phyloP scores from a whole-genome alignment of 768 basidiomycete genomes.

The Coprinellus micaceus region DNA sequence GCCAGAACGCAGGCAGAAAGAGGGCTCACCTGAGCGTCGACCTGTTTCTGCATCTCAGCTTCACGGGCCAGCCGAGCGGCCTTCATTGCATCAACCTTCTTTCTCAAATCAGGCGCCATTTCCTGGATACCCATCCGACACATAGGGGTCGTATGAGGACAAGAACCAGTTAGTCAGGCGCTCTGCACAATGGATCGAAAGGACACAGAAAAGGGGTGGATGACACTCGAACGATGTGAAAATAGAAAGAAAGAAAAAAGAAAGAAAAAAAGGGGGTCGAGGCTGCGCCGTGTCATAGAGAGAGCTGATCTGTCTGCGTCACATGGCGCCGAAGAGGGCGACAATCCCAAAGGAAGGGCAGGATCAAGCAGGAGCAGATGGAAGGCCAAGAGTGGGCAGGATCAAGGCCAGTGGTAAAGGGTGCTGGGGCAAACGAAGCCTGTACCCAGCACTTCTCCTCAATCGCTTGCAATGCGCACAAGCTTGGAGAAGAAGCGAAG shows the following conservation, averaged over 20 bases:
- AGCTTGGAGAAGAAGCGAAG: not conserved
- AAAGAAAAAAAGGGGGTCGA: not conserved
- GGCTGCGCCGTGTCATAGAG: not conserved
- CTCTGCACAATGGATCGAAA: constrained; percentile 4
- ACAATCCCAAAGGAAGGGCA: not conserved
- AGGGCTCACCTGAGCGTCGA: constrained; percentile 48
- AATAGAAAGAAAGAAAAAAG: not conserved
- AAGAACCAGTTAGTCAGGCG: constrained; percentile 5
- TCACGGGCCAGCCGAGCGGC: constrained; percentile 52
- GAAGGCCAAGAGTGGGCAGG: no score
- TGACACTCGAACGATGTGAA: constrained; percentile 1
- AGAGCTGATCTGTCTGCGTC: not conserved
- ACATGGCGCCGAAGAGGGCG: not conserved
- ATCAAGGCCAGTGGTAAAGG: no score
- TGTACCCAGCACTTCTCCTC: no score
- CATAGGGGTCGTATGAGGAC: constrained; percentile 10
- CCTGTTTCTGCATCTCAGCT: constrained; percentile 48
- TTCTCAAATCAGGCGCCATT: constrained; percentile 62
- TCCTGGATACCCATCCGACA: constrained; percentile 31
- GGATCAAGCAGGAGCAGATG: no score
- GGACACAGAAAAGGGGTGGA: no score
- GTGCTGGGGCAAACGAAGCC: no score
- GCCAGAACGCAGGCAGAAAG: not conserved
- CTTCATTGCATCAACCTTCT: constrained; percentile 59
- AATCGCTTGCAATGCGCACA: not conserved